phyloP scores from a whole-genome alignment of 441 rosid species.

The Flueggea neowawraea region DNA sequence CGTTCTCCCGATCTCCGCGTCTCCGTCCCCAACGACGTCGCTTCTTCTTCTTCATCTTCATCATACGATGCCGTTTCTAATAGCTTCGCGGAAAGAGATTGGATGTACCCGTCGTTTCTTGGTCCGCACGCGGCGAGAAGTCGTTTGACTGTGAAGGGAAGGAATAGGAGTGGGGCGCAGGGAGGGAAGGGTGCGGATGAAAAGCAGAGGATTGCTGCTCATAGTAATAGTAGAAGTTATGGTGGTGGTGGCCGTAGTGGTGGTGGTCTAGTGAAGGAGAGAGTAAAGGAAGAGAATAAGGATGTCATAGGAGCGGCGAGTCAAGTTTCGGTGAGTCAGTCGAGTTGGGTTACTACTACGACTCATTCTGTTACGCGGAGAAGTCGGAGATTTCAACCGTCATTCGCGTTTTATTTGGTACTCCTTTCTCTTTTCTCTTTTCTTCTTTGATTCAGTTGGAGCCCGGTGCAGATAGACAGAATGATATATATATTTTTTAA shows the following conservation, averaged over 20 bases:
- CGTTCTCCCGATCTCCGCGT: constrained; percentile 34
- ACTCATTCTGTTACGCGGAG: constrained; percentile 28
- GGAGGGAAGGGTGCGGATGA: constrained; percentile 18
- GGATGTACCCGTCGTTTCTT: constrained; percentile 66
- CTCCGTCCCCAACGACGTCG: constrained; percentile 20
- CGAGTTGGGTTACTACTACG: constrained; percentile 7
- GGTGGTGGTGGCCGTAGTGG: no score
- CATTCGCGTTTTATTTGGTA: constrained; percentile 41
- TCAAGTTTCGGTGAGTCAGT: constrained; percentile 27
- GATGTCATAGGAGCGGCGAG: constrained; percentile 25
- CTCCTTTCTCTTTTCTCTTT: constrained; percentile 1
- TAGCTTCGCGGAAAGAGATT: constrained; percentile 45
- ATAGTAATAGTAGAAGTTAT: background rate
- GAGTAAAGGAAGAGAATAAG: constrained; percentile 16
- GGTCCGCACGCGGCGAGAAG: constrained; percentile 48
- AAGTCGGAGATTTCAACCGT: constrained; percentile 31
- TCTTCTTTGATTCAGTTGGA: background rate
- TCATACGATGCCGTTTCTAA: background rate
- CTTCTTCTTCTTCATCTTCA: constrained; percentile 12
- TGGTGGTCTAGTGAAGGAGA: background rate
- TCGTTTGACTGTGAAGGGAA: constrained; percentile 31
- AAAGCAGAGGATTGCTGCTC: constrained; percentile 19
- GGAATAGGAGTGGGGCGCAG: constrained; percentile 12
- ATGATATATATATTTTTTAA: background rate
- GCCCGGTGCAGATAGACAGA: background rate